phyloP scores from a whole-genome alignment of 139 green algal genomes.

The Yamagishiella unicocca region DNA sequence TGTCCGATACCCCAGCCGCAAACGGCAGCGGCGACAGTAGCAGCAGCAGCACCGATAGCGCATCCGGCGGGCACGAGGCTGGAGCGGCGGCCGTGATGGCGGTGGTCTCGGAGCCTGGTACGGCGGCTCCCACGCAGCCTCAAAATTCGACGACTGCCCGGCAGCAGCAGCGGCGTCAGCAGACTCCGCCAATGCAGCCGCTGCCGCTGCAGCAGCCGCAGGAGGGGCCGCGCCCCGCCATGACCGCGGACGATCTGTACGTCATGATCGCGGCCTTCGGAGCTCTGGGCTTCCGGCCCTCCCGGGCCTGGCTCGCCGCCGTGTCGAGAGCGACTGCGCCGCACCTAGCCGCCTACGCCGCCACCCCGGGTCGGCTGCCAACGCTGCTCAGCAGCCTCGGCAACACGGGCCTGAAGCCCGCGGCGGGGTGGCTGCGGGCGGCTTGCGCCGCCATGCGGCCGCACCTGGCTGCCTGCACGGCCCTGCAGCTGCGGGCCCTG shows the following conservation, averaged over 20 bases:
- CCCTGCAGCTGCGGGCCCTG: constrained; percentile 25
- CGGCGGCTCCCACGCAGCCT: no score
- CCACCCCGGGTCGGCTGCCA: neutral
- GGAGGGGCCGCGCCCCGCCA: neutral
- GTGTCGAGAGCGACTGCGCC: constrained; percentile 18
- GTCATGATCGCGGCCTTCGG: constrained; percentile 11
- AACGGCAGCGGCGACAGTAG: neutral
- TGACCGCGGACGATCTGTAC: neutral
- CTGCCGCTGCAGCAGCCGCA: neutral
- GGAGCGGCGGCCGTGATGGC: no score
- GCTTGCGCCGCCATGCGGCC: neutral
- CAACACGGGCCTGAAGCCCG: neutral
- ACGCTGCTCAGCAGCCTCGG: neutral
- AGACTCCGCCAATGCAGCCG: neutral
- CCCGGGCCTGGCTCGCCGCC: constrained; percentile 30
- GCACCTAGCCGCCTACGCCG: constrained; percentile 17
- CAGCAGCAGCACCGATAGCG: neutral
- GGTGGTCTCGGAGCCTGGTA: no score
- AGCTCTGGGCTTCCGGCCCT: constrained; percentile 38
- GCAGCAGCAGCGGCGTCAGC: no score
- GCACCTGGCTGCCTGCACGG: neutral
- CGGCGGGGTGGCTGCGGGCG: neutral
- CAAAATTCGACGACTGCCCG: no score
- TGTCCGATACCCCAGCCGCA: neutral
- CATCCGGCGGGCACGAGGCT: no score